phyloP scores from a whole-genome alignment of 495 filamentous ascomycete genomes.

The Aspergillus carlsbadensis region DNA sequence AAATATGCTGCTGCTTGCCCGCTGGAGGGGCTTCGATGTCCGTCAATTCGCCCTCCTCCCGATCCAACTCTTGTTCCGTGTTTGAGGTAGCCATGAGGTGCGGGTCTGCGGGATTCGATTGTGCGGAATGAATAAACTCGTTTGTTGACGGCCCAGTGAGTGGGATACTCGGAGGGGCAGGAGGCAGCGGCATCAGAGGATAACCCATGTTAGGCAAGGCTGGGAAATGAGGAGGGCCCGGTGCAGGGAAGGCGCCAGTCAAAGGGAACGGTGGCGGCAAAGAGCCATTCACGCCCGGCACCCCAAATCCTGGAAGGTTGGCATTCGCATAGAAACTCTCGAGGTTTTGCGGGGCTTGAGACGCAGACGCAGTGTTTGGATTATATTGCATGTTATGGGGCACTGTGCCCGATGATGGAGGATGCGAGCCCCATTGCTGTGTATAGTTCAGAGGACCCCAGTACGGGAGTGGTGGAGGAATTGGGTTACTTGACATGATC shows the following conservation, averaged over 20 bases:
- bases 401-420: constrained; percentile 17
- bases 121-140: constrained; percentile 4
- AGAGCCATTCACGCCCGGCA: constrained; percentile 17
- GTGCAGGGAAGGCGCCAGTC: constrained; percentile 27
- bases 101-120: constrained; percentile 1
- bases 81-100: constrained; percentile 2
- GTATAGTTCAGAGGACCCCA: constrained; percentile 38
- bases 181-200: constrained; percentile 22
- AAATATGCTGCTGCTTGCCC: constrained; percentile 18
- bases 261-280: constrained; percentile 35
- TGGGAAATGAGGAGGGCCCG: constrained; percentile 27
- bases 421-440: constrained; percentile 34
- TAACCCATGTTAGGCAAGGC: constrained; percentile 26
- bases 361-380: constrained; percentile 14
- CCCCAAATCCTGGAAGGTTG: constrained; percentile 25
- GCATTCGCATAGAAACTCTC: constrained; percentile 29
- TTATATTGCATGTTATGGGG: constrained; percentile 22
- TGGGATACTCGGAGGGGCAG: constrained; percentile 15
- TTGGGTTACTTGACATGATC: constrained; percentile 53
- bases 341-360: constrained; percentile 24
- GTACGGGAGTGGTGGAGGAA: constrained; percentile 50
- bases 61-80: constrained; percentile 23
- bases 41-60: constrained; percentile 75
- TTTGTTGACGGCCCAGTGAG: constrained; percentile 5
- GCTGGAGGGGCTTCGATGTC: constrained; percentile 54